Percentiles rank a stretch among this genome's conserved stretches.
Conservation (phyloP, 176 grass and related monocot genomes). For the Triticum timopheevii region DNA sequence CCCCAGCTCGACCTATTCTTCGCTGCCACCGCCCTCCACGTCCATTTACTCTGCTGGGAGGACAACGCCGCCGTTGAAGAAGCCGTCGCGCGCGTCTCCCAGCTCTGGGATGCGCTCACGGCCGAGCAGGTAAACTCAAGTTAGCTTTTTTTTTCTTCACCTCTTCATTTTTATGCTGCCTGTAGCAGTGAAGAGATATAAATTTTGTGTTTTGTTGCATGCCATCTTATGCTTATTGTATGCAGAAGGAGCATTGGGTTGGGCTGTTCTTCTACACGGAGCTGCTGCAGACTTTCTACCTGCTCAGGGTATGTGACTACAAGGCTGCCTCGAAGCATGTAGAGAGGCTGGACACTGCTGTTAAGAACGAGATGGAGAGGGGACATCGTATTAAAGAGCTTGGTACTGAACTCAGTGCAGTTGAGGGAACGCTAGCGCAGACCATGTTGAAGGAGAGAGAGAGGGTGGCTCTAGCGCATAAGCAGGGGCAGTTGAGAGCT, state of each 20-base stretch:
- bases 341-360: constrained; percentile 64
- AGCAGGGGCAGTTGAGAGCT: constrained; percentile 51
- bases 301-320: constrained; percentile 87
- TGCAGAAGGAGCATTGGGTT: constrained; percentile 64
- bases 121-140: constrained; percentile 48
- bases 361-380: constrained; percentile 69
- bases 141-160: not conserved
- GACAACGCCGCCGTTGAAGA: constrained; percentile 53
- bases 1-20: constrained; percentile 95
- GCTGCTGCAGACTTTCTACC: constrained; percentile 80
- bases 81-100: constrained; percentile 36
- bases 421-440: constrained; percentile 50
- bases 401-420: constrained; percentile 46
- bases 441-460: constrained; percentile 58
- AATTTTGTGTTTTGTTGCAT: constrained; percentile 2
- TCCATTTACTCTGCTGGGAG: constrained; percentile 85
- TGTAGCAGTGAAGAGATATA: not conserved
- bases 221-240: not conserved
- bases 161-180: not conserved
- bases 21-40: constrained; percentile 70
- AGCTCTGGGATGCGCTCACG: constrained; percentile 66
- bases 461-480: constrained; percentile 51
- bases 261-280: constrained; percentile 93
- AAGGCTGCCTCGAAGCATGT: constrained; percentile 66
- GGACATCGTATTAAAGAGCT: constrained; percentile 44